Evolutionary conservation across 2,329 filamentous ascomycete species (phyloP).

Genomic region (Fusarium incarnatum): DNA sequence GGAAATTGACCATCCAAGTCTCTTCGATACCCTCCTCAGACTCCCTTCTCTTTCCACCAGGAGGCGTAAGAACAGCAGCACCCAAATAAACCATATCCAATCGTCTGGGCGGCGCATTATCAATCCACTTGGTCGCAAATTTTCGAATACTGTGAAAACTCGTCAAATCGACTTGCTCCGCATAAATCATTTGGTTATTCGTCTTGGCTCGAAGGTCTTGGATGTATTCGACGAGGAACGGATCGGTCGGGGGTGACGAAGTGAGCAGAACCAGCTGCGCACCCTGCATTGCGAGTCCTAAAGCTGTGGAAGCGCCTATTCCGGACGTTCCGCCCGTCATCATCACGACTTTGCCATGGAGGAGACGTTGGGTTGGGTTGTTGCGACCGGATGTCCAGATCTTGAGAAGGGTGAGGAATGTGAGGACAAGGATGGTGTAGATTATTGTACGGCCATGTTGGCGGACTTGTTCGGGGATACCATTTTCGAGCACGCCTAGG

Average conservation of each 20-base stretch:
- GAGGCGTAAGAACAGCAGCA: constrained; percentile 80
- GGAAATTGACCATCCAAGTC: constrained; percentile 94
- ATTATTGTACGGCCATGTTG: constrained; percentile 58
- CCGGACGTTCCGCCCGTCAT: constrained; percentile 95
- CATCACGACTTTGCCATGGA: constrained; percentile 95
- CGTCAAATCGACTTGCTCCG: constrained; percentile 91
- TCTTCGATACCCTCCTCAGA: constrained; percentile 86
- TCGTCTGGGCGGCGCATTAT: constrained; percentile 88
- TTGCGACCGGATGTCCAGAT: constrained; percentile 79
- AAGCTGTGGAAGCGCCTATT: constrained; percentile 82
- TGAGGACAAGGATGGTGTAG: constrained; percentile 53
- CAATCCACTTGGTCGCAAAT: constrained; percentile 98
- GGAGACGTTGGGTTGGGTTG: constrained; percentile 81
- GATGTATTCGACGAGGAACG: constrained; percentile 92
- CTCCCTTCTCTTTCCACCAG: constrained; percentile 67
- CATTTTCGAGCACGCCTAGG: constrained; percentile 59
- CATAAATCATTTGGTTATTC: constrained; percentile 89
- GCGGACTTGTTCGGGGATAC: constrained; percentile 62
- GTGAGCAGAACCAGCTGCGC: constrained; percentile 93
- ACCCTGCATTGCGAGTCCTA: constrained; percentile 81
- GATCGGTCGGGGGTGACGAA: constrained; percentile 81
- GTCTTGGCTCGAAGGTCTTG: constrained; percentile 84
- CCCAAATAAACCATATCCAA: constrained; percentile 93
- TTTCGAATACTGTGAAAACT: constrained; percentile 90
- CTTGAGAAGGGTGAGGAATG: constrained; percentile 67